Conservation (phyloP, 306 rosid species). For the Cucumis cinereus region DNA sequence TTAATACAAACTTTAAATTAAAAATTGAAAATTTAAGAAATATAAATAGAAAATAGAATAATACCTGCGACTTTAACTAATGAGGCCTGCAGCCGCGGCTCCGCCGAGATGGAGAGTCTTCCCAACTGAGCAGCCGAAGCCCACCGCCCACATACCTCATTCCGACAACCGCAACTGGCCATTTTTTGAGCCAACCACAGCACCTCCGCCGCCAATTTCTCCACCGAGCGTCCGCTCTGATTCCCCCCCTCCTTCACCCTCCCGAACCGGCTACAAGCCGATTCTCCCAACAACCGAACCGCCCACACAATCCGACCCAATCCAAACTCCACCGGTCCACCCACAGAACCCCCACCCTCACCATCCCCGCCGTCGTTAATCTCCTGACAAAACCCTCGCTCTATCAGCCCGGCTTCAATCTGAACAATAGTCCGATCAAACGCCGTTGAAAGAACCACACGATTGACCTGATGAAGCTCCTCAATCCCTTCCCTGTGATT, state of each 20-base stretch:
- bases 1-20: too few species aligned
- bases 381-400: not conserved
- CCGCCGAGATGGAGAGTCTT: conserved; percentile 38
- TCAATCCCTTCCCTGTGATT: conserved; percentile 29
- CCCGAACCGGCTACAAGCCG: not conserved
- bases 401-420: conserved; percentile 28
- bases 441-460: conserved; percentile 35
- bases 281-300: conserved; percentile 6
- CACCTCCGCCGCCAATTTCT: conserved; percentile 58
- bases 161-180: conserved; percentile 35
- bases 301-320: conserved; percentile 13
- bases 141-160: conserved; percentile 40
- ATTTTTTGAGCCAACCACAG: conserved; percentile 61
- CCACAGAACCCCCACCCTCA: not conserved
- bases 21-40: not conserved
- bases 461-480: conserved; percentile 44
- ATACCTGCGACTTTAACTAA: conserved; percentile 53
- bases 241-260: not conserved
- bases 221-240: conserved; percentile 26
- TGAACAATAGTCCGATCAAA: conserved; percentile 32
- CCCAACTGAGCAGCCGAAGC: conserved; percentile 47
- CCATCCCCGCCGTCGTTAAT: not conserved
- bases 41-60: not conserved
- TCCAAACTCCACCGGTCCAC: conserved; percentile 12
- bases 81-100: conserved; percentile 53